Evolutionary conservation across 768 basidiomycete species (phyloP).

Genomic region (Lactarius hengduanensis): DNA sequence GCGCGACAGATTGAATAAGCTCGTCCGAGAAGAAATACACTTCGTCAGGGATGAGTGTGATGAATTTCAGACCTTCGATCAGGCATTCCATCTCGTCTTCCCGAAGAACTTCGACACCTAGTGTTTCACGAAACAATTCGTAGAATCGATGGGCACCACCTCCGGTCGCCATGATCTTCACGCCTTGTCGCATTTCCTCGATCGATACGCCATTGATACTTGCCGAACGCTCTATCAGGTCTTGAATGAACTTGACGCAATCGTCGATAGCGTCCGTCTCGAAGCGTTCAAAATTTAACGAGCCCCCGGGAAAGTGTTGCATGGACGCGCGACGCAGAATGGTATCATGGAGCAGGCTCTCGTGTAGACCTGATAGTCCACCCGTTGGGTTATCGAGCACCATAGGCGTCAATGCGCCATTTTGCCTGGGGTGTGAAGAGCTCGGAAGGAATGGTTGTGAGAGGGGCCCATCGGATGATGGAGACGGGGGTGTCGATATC

Average conservation of each 20-base stretch:
- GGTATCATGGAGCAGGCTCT: slow-evolving; percentile 54
- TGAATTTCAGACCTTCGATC: slow-evolving; percentile 94
- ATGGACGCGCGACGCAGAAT: slow-evolving; percentile 69
- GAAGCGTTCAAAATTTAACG: slow-evolving; percentile 96
- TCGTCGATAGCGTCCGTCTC: slow-evolving; percentile 86
- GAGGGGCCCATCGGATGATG: slow-evolving; percentile 32
- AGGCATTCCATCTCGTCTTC: slow-evolving; percentile 99
- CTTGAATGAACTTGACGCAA: slow-evolving; percentile 83
- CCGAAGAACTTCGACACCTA: slow-evolving; percentile 80
- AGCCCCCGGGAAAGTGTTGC: slow-evolving; percentile 89
- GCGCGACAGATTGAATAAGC: slow-evolving; percentile 70
- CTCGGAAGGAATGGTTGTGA: slow-evolving; percentile 35
- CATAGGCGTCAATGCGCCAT: slow-evolving; percentile 81
- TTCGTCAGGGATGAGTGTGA: slow-evolving; percentile 93
- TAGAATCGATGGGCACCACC: slow-evolving; percentile 96
- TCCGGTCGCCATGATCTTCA: slow-evolving; percentile 98
- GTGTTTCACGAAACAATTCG: slow-evolving; percentile 67
- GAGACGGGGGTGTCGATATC: slow-evolving; percentile 43
- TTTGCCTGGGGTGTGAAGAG: slow-evolving; percentile 44
- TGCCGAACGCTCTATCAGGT: slow-evolving; percentile 85
- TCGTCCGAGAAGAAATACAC: slow-evolving; percentile 99
- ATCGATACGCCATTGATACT: slow-evolving; percentile 81
- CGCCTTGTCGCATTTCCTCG: slow-evolving; percentile 83
- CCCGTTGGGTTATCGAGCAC: slow-evolving; percentile 47
- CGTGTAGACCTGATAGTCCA: slow-evolving; percentile 39